phyloP scores from a whole-genome alignment of 2,329 filamentous ascomycete genomes.

The Clonostachys rhizophaga region DNA sequence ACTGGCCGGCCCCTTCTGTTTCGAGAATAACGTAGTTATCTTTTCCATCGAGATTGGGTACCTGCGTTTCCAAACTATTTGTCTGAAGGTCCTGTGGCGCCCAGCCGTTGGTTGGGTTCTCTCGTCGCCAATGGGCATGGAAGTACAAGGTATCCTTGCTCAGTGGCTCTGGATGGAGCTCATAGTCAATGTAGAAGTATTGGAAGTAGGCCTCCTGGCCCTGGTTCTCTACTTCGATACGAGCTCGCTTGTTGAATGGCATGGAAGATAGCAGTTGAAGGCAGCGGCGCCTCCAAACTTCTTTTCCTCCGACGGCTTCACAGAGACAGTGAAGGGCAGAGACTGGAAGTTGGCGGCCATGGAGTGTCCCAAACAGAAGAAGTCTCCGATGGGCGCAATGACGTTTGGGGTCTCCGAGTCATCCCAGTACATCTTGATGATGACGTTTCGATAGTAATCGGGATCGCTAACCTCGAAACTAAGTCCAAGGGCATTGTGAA shows the following conservation, averaged over 20 bases:
- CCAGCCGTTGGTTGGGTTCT: conserved; percentile 25
- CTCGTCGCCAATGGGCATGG: conserved; percentile 23
- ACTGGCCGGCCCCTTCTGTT: conserved; percentile 18
- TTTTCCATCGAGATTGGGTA: conserved; percentile 17
- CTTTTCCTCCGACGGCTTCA: conserved; percentile 23
- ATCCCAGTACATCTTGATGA: conserved; percentile 28
- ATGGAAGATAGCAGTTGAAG: conserved; percentile 23
- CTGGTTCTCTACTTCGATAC: conserved; percentile 26
- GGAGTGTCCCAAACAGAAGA: conserved; percentile 22
- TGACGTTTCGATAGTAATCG: conserved; percentile 25
- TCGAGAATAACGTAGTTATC: conserved; percentile 22
- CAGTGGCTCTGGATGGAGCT: conserved; percentile 15
- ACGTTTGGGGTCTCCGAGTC: conserved; percentile 21
- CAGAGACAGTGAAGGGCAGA: conserved; percentile 22
- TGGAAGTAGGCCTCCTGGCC: conserved; percentile 22
- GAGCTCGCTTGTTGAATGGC: conserved; percentile 25
- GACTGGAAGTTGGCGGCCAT: conserved; percentile 25
- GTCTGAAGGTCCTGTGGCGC: conserved; percentile 19
- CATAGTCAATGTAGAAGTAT: conserved; percentile 28
- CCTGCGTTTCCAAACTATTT: conserved; percentile 22
- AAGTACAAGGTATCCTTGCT: conserved; percentile 21
- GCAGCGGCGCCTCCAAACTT: conserved; percentile 36
- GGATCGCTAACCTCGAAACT: conserved; percentile 23
- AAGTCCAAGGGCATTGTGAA: conserved; percentile 20
- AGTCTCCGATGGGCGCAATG: conserved; percentile 20